phyloP scores from a whole-genome alignment of 2,329 filamentous ascomycete species.

The Madurella mycetomatis region DNA sequence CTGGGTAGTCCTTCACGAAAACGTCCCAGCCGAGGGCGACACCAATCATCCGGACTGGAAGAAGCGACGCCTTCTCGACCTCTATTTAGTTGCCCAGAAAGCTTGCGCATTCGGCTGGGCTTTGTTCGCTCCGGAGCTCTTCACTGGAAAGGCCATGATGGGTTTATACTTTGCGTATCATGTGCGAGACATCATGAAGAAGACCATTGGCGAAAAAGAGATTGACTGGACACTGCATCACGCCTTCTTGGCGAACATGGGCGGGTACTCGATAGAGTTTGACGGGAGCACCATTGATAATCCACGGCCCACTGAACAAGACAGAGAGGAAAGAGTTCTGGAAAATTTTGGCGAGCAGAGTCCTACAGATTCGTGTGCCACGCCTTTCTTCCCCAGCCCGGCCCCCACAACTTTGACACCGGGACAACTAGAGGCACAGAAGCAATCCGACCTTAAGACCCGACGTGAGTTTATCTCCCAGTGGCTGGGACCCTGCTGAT shows the following conservation, averaged over 20 bases:
- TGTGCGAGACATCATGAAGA: not conserved
- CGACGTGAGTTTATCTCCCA: too few relatives aligned
- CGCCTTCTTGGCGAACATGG: slow-evolving; percentile 19
- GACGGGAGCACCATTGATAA: not conserved
- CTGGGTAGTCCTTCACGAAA: slow-evolving; percentile 22
- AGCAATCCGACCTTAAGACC: too few relatives aligned
- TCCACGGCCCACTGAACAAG: too few relatives aligned
- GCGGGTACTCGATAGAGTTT: slow-evolving; percentile 26
- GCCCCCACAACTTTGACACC: too few relatives aligned
- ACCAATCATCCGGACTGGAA: slow-evolving; percentile 34
- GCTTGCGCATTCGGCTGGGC: slow-evolving; percentile 13
- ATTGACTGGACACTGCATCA: slow-evolving; percentile 16
- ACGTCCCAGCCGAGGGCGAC: slow-evolving; percentile 30
- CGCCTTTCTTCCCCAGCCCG: too few relatives aligned
- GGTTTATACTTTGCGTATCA: not conserved
- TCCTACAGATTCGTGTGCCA: too few relatives aligned
- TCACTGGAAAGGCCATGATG: slow-evolving; percentile 12
- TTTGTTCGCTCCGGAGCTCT: slow-evolving; percentile 18
- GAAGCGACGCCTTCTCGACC: not conserved
- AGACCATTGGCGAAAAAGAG: slow-evolving; percentile 3
- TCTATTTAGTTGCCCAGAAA: slow-evolving; percentile 2
- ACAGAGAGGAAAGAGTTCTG: too few relatives aligned
- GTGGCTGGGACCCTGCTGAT: too few relatives aligned
- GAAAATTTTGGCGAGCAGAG: too few relatives aligned
- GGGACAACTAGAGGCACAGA: too few relatives aligned